Percentiles rank a stretch among this genome's conserved stretches.
Conservation (phyloP, 139 green algal species). For the Limnomonas spitsbergensis region DNA sequence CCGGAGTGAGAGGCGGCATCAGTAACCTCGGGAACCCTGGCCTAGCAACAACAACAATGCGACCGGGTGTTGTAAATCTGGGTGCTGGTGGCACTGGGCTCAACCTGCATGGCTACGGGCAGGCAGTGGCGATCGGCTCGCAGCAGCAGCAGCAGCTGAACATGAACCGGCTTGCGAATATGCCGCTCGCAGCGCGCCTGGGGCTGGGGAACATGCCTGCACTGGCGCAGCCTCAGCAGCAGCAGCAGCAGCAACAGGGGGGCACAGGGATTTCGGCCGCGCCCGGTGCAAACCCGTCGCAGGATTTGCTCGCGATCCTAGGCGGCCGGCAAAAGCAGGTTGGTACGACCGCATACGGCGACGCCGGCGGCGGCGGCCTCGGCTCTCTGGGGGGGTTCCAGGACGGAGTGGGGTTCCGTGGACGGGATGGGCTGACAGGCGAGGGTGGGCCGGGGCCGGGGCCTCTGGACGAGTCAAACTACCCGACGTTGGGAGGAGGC, state of each 20-base stretch:
- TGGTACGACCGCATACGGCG: neutral
- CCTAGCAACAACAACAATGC: slow-evolving; percentile 17
- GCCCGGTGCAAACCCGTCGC: slow-evolving; percentile 7
- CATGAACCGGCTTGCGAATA: neutral
- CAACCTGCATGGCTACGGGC: slow-evolving; percentile 25
- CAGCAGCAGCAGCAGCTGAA: neutral
- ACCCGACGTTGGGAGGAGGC: neutral
- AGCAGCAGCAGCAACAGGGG: slow-evolving; percentile 15
- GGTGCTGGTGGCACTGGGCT: neutral
- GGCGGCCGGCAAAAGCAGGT: slow-evolving; percentile 28
- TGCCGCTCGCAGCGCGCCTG: neutral
- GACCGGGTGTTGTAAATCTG: neutral
- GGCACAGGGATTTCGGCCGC: too few species aligned
- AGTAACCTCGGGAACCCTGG: slow-evolving; percentile 8
- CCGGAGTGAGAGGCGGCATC: slow-evolving; percentile 4
- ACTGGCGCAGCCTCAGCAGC: neutral
- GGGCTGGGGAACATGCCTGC: neutral
- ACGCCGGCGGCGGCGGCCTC: neutral
- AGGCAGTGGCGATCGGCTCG: slow-evolving; percentile 5
- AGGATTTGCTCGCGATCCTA: slow-evolving; percentile 28
- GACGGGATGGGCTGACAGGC: neutral
- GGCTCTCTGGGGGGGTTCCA: neutral
- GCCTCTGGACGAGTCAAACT: slow-evolving; percentile 5
- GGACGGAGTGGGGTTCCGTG: neutral
- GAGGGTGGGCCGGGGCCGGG: neutral